Evolutionary conservation across 176 grass and related monocot genomes (phyloP).

Genomic region (Typha latifolia): DNA sequence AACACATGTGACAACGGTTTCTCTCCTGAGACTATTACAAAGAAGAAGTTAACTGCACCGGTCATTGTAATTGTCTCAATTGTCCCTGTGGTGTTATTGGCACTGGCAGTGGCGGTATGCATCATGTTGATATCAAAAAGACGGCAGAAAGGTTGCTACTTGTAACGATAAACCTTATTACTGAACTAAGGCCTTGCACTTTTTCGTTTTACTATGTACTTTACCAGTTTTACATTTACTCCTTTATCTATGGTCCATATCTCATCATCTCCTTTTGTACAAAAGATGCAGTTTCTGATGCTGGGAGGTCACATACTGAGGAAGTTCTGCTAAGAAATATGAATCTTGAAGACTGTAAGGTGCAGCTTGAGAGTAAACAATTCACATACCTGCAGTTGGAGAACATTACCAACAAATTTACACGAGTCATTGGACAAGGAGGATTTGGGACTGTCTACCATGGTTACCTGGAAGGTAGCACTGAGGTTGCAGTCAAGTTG

Average conservation of each 20-base stretch:
- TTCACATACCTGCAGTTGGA: conserved; percentile 64
- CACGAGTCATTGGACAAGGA: conserved; percentile 48
- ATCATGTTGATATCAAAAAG: conserved; percentile 11
- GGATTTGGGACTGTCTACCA: conserved; percentile 64
- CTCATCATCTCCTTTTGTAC: neutral
- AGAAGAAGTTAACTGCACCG: conserved; percentile 14
- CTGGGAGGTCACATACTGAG: conserved; percentile 13
- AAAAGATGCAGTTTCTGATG: neutral
- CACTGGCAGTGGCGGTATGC: conserved; percentile 21
- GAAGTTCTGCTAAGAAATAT: conserved; percentile 7
- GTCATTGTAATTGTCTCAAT: conserved; percentile 26
- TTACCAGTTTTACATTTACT: too few relatives aligned
- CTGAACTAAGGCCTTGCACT: neutral
- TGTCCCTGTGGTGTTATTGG: conserved; percentile 18
- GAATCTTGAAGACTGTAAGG: conserved; percentile 1
- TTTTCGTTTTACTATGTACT: neutral
- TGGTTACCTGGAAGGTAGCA: conserved; percentile 49
- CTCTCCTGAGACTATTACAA: conserved; percentile 3
- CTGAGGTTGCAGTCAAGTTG: conserved; percentile 64
- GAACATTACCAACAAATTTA: conserved; percentile 51
- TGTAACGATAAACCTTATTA: neutral
- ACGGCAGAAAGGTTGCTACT: conserved; percentile 25
- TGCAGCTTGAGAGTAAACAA: conserved; percentile 26
- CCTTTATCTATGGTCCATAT: neutral
- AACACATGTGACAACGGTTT: conserved; percentile 14